Conservation (phyloP, 176 grass and related monocot species). For the Musa schizocarpa region DNA sequence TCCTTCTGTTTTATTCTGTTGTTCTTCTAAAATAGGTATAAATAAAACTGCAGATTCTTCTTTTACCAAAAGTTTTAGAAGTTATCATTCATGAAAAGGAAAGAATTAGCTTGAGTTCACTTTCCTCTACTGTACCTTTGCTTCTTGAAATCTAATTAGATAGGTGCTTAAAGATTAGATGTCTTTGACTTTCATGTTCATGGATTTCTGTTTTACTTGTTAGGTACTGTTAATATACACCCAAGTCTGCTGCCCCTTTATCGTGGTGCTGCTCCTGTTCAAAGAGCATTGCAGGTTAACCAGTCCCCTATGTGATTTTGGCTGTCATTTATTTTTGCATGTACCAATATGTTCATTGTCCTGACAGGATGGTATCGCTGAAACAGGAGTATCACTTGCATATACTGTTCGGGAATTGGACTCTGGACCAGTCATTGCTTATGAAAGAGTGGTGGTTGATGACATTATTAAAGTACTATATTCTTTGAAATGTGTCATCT, state of each 20-base stretch:
- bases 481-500: neutral
- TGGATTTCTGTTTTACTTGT: conserved; percentile 5
- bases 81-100: neutral
- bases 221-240: conserved; percentile 94
- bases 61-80: neutral
- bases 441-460: conserved; percentile 58
- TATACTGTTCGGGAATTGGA: conserved; percentile 83
- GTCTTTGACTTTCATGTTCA: conserved; percentile 3
- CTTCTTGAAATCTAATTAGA: neutral
- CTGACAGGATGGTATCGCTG: conserved; percentile 73
- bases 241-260: conserved; percentile 91
- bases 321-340: conserved; percentile 4
- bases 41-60: neutral
- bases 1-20: neutral
- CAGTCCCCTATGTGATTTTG: conserved; percentile 4
- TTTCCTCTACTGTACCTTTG: neutral
- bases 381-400: conserved; percentile 96
- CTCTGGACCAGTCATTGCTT: conserved; percentile 81
- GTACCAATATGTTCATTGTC: conserved; percentile 18
- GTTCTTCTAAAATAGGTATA: neutral
- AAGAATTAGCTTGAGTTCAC: neutral
- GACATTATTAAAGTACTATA: conserved; percentile 60
- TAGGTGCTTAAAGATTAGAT: neutral
- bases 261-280: conserved; percentile 94
- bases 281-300: conserved; percentile 87